phyloP scores from a whole-genome alignment of 2,329 filamentous ascomycete genomes.

The Teratosphaeria destructans region DNA sequence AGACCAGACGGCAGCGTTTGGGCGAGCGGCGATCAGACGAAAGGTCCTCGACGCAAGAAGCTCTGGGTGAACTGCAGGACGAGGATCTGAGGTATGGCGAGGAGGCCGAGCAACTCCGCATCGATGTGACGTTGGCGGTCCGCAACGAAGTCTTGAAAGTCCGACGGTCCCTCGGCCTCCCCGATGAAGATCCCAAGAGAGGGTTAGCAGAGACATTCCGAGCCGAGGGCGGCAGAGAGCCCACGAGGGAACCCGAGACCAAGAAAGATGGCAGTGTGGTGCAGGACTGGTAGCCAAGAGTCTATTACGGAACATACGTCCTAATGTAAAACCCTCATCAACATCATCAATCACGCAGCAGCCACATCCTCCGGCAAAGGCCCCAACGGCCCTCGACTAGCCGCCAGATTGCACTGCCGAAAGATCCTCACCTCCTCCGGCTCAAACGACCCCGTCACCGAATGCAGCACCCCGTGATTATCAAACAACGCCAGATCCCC shows the following conservation, averaged over 20 bases:
- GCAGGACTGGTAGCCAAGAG: conserved; percentile 31
- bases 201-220: conserved; percentile 75
- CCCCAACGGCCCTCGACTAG: conserved; percentile 46
- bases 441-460: conserved; percentile 63
- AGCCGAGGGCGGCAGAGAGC: conserved; percentile 38
- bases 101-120: conserved; percentile 68
- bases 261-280: conserved; percentile 53
- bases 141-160: conserved; percentile 73
- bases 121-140: conserved; percentile 69
- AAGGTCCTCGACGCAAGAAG: conserved; percentile 6
- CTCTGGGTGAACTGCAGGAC: conserved; percentile 52
- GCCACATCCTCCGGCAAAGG: conserved; percentile 22
- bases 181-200: conserved; percentile 69
- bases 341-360: not conserved
- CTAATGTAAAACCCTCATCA: not conserved
- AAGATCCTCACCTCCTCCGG: conserved; percentile 66
- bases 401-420: conserved; percentile 70
- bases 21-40: not conserved
- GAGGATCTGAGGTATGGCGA: conserved; percentile 55
- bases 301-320: not conserved
- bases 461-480: conserved; percentile 65
- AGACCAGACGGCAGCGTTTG: conserved; percentile 34
- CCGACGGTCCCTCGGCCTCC: conserved; percentile 58
- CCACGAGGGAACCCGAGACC: conserved; percentile 38
- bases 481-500: conserved; percentile 71